Evolutionary conservation across 495 filamentous ascomycete species (phyloP).

Genomic region (Penicillium bialowiezense): DNA sequence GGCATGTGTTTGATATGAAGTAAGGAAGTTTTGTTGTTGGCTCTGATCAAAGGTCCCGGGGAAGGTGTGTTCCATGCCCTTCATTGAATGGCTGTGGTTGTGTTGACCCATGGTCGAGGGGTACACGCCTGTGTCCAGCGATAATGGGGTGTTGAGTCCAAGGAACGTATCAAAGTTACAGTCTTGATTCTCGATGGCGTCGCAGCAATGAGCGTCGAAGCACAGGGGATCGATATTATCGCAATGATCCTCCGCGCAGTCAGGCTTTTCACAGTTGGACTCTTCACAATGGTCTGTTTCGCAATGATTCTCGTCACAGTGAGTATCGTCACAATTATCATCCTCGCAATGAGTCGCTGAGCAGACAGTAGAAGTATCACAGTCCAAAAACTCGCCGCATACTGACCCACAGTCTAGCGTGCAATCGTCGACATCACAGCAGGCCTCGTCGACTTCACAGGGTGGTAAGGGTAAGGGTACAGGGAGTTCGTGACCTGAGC

Average conservation of each 20-base stretch:
- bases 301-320: slow-evolving; percentile 31
- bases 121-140: slow-evolving; percentile 30
- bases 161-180: slow-evolving; percentile 37
- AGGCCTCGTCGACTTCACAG: slow-evolving; percentile 35
- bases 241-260: slow-evolving; percentile 24
- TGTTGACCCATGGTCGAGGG: slow-evolving; percentile 20
- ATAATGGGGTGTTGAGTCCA: slow-evolving; percentile 29
- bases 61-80: slow-evolving; percentile 17
- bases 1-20: slow-evolving; percentile 27
- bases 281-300: slow-evolving; percentile 25
- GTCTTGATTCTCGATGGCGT: slow-evolving; percentile 17
- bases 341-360: slow-evolving; percentile 39
- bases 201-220: slow-evolving; percentile 43
- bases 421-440: slow-evolving; percentile 46
- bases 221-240: slow-evolving; percentile 35
- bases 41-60: slow-evolving; percentile 15
- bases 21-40: slow-evolving; percentile 25
- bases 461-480: slow-evolving; percentile 20
- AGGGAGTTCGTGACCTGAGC: slow-evolving; percentile 30
- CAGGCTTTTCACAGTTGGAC: slow-evolving; percentile 12
- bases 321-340: slow-evolving; percentile 23
- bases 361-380: slow-evolving; percentile 39
- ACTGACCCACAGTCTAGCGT: slow-evolving; percentile 39
- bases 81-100: slow-evolving; percentile 19
- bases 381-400: slow-evolving; percentile 47